Evolutionary conservation across 2,329 filamentous ascomycete species (phyloP).

Genomic region (Diaporthe sp.): DNA sequence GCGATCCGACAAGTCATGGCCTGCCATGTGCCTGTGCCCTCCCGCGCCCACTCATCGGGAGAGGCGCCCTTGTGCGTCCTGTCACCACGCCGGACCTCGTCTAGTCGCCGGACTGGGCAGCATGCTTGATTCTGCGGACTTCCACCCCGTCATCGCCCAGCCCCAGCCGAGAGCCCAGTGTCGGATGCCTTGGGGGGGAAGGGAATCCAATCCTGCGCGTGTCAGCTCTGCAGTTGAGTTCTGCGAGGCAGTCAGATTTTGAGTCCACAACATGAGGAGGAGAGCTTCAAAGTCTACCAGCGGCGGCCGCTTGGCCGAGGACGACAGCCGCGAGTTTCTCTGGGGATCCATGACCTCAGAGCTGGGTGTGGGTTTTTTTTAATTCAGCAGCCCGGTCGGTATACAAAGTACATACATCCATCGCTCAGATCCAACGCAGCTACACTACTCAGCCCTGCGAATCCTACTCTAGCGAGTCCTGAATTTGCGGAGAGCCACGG

Average conservation of each 20-base stretch:
- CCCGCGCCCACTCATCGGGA: slow-evolving; percentile 32
- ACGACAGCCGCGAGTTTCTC: not conserved
- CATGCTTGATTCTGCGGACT: slow-evolving; percentile 6
- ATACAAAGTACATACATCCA: slow-evolving; percentile 11
- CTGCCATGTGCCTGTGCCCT: slow-evolving; percentile 30
- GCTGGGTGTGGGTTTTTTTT: not conserved
- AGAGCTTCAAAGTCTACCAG: not conserved
- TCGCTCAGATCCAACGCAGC: slow-evolving; percentile 8
- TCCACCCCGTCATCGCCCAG: not conserved
- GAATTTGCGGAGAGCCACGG: slow-evolving; percentile 16
- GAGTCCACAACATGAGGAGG: not conserved
- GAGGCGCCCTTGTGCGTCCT: slow-evolving; percentile 38
- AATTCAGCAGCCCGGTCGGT: too few relatives aligned
- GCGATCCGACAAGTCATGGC: slow-evolving; percentile 37
- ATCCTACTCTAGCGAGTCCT: slow-evolving; percentile 25
- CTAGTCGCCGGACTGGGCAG: slow-evolving; percentile 26
- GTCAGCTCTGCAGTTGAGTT: slow-evolving; percentile 8
- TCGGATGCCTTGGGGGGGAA: slow-evolving; percentile 15
- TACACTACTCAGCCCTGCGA: slow-evolving; percentile 27
- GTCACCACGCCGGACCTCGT: slow-evolving; percentile 34
- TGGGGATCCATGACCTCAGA: not conserved
- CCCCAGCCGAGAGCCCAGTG: not conserved
- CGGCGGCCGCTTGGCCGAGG: slow-evolving; percentile 17
- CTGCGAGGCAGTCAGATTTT: not conserved
- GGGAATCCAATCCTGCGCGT: not conserved